Evolutionary conservation across 2,329 filamentous ascomycete genomes (phyloP), one percentile per base, ranked within the genome.

Genomic region (Rachicladosporium sp.): DNA sequence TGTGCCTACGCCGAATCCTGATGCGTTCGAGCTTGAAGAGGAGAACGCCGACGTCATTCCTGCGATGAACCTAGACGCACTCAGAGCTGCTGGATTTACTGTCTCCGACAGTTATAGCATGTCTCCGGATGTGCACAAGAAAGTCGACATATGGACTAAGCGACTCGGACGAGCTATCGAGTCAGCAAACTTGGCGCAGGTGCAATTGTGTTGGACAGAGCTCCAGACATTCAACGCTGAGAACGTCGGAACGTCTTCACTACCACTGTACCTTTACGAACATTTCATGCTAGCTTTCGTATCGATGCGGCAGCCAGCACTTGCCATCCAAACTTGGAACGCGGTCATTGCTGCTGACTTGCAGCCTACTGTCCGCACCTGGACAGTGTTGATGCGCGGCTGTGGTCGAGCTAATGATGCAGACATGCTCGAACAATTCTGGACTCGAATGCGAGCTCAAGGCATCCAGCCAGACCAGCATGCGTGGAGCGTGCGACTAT

Each of bases 371-470:
- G 51, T 80, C 40, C 70, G 65, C 48, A 80, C 82, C 0, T 91
- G 82, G 73, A 80, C 77, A 31, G 65, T 74, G 33, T 81, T 91
- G 72, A 73, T 91, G 48, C 69, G 74, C 41, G 83, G 83, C 1
- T 85, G 78, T 59, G 73, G 71, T 52, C 68, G 66, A 36, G 68
- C 74, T 36, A 67, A 68, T 39, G 77, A 85, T 49, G 47, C 67
- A 0, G 56, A 64, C n/a, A 75, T 70, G 13, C 65, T 88, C 44
- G 72, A 79, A 40, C 67, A 67, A 1, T 69, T 87, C 27, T 93
- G 85, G 84, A 49, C 60, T 0, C 74, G 72, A 46, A 74, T 91
- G 60, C 52, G 71, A 3, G 54, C 53, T 6, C 70, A 75, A 1
- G 73, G 73, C 2, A 51, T 76, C 7, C 61, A 70, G 46, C 74